A percentile compares a stretch with the other conserved stretches of the same genome.
phyloP scores from a whole-genome alignment of 257 asterid species.

The Galeopsis tetrahit region DNA sequence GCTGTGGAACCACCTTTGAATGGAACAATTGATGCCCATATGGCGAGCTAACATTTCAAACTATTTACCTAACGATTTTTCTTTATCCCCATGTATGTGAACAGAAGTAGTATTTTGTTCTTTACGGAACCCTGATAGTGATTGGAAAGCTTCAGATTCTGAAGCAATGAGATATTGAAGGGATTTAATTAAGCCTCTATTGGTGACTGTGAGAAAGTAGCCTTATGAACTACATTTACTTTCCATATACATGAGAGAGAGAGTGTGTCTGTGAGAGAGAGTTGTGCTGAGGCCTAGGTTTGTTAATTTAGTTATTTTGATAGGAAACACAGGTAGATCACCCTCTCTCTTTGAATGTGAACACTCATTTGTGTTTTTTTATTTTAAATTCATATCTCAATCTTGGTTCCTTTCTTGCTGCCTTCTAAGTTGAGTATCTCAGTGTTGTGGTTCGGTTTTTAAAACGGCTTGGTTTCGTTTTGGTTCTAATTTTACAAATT shows the following conservation, averaged over 20 bases:
- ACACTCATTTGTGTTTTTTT: slow-evolving; percentile 1
- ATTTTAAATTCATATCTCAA: not conserved
- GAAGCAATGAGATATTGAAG: slow-evolving; percentile 34
- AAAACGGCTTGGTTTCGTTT: not conserved
- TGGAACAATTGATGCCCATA: slow-evolving; percentile 33
- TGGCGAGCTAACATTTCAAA: slow-evolving; percentile 40
- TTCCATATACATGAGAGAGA: slow-evolving; percentile 24
- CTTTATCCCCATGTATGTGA: slow-evolving; percentile 10
- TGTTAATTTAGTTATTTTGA: slow-evolving; percentile 19
- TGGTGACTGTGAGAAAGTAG: slow-evolving; percentile 1
- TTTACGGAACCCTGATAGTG: slow-evolving; percentile 32
- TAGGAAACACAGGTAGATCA: slow-evolving; percentile 1
- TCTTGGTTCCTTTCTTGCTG: slow-evolving; percentile 3
- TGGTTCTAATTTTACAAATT: not conserved
- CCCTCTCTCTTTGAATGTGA: slow-evolving; percentile 10
- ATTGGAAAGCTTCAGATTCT: slow-evolving; percentile 33
- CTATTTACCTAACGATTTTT: slow-evolving; percentile 26
- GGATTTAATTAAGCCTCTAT: slow-evolving; percentile 8
- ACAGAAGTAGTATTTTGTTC: slow-evolving; percentile 10
- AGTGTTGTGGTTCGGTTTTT: not conserved
- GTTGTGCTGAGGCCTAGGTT: slow-evolving; percentile 29
- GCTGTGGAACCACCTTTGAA: slow-evolving; percentile 37
- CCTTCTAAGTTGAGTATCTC: not conserved
- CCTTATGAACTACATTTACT: slow-evolving; percentile 22
- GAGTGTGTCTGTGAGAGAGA: not conserved